These are phyloP conservation scores for Chrysosporium queenslandicum DNA, from an alignment of 2,329 filamentous ascomycete species.

Conservation along the genomic window DNA sequence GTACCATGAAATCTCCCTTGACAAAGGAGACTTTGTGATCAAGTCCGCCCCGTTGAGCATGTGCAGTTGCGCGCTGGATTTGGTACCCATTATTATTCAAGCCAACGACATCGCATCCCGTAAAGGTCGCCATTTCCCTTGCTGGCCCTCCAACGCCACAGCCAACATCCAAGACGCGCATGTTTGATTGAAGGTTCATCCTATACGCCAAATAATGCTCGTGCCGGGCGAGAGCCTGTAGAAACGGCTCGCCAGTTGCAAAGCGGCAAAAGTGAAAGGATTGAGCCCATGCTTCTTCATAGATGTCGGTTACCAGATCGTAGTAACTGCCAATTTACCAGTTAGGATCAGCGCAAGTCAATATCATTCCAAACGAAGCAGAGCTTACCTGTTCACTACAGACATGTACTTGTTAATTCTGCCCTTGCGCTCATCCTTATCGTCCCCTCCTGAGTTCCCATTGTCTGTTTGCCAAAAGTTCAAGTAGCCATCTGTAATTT, in stretches of 20 bases:
- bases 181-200: slow-evolving; percentile 19
- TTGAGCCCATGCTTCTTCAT: slow-evolving; percentile 19
- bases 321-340: slow-evolving; percentile 21
- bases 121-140: slow-evolving; percentile 23
- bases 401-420: too few species aligned
- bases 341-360: too few species aligned
- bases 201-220: slow-evolving; percentile 24
- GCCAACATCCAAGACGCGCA: slow-evolving; percentile 26
- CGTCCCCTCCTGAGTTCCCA: too few species aligned
- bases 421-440: too few species aligned
- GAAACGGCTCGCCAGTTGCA: slow-evolving; percentile 17
- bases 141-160: slow-evolving; percentile 27
- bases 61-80: slow-evolving; percentile 21
- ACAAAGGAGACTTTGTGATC: slow-evolving; percentile 18
- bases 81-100: slow-evolving; percentile 25
- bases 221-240: slow-evolving; percentile 19
- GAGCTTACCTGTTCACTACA: too few species aligned
- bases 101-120: slow-evolving; percentile 23
- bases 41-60: slow-evolving; percentile 15
- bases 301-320: slow-evolving; percentile 19
- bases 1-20: slow-evolving; percentile 22
- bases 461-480: too few species aligned
- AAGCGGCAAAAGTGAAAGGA: slow-evolving; percentile 23
- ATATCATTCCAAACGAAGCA: too few species aligned
- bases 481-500: too few species aligned